Evolutionary conservation across 148 eudicot species (phyloP).

Genomic region (Spergularia bocconei): DNA sequence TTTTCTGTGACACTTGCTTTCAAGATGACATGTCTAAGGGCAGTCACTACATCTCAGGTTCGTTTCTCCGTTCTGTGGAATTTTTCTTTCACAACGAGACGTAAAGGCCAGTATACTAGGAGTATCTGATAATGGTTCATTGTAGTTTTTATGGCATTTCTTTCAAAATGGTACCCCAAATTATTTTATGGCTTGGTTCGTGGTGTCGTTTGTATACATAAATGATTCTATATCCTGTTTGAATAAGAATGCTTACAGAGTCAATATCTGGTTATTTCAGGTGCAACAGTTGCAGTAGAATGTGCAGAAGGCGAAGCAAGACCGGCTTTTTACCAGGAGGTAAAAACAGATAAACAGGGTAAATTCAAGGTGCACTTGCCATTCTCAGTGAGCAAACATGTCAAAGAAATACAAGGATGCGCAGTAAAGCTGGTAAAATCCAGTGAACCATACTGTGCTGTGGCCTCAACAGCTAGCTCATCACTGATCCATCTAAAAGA

Average conservation of each 20-base stretch:
- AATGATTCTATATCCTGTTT: not conserved
- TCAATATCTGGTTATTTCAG: conserved; percentile 28
- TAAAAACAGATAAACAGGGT: conserved; percentile 58
- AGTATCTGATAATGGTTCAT: too few relatives aligned
- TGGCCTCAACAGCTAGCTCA: conserved; percentile 64
- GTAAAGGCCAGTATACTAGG: not conserved
- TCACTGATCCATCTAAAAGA: conserved; percentile 54
- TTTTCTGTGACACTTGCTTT: conserved; percentile 86
- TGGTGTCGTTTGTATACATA: too few relatives aligned
- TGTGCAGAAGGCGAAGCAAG: conserved; percentile 36
- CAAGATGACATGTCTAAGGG: conserved; percentile 40
- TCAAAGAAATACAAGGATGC: conserved; percentile 50
- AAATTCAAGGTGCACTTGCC: conserved; percentile 63
- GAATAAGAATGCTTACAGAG: not conserved
- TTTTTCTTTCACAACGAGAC: not conserved
- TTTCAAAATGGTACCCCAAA: too few relatives aligned
- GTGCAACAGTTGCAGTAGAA: conserved; percentile 78
- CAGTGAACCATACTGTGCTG: conserved; percentile 67
- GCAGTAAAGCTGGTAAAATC: conserved; percentile 62
- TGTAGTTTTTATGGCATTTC: too few relatives aligned
- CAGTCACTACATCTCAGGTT: conserved; percentile 83
- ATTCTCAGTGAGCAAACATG: conserved; percentile 55
- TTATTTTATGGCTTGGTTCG: too few relatives aligned
- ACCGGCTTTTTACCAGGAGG: conserved; percentile 46
- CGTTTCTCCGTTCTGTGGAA: not conserved